Conservation (phyloP, 257 asterid genomes). For the Forsythia viridissima region DNA sequence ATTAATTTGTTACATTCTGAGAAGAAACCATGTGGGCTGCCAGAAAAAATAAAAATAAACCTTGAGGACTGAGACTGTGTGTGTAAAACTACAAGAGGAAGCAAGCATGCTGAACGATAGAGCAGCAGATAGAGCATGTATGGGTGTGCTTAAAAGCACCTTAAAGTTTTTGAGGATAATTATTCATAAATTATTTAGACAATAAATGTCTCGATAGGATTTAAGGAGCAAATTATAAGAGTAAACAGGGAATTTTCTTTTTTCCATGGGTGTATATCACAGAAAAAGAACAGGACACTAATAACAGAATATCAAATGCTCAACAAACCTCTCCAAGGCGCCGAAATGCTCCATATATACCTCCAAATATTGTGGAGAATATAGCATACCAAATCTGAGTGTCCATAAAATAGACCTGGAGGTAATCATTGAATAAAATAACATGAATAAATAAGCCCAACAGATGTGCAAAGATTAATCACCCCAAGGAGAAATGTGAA, state of each 20-base stretch:
- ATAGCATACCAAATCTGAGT: slow-evolving; percentile 98
- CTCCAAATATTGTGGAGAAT: slow-evolving; percentile 96
- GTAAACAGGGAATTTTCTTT: neutral
- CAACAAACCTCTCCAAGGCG: slow-evolving; percentile 94
- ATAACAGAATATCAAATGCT: slow-evolving; percentile 14
- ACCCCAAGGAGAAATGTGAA: slow-evolving; percentile 28
- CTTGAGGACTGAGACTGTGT: neutral
- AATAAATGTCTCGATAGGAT: neutral
- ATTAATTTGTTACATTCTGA: neutral
- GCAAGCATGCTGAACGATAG: slow-evolving; percentile 1
- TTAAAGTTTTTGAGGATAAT: neutral
- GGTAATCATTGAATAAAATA: slow-evolving; percentile 25
- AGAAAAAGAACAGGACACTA: neutral
- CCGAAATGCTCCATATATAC: slow-evolving; percentile 97
- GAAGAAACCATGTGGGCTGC: neutral
- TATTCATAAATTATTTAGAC: neutral
- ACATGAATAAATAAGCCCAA: slow-evolving; percentile 21
- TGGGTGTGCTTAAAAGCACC: neutral
- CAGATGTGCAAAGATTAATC: slow-evolving; percentile 13
- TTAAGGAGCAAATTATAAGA: neutral
- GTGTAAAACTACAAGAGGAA: slow-evolving; percentile 10
- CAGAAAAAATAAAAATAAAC: neutral
- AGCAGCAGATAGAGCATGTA: neutral
- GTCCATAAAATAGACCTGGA: slow-evolving; percentile 97
- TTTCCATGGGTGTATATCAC: neutral